Evolutionary conservation across 2,329 filamentous ascomycete species (phyloP), one percentile per base, ranked within the genome.

Genomic region (Sporothrix globosa): DNA sequence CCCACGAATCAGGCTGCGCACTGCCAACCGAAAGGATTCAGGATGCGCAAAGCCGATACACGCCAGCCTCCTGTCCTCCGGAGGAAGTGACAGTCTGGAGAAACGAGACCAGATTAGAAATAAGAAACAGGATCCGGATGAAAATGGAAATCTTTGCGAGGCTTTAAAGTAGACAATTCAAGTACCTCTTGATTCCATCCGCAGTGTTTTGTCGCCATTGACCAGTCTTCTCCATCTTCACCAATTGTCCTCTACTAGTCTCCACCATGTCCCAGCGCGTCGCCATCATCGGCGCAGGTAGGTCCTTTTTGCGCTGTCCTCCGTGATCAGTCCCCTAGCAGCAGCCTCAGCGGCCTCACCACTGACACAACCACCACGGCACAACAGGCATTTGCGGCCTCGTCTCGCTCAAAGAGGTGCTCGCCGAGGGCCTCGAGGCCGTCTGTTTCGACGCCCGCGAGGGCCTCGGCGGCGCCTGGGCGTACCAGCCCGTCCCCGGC

Each of bases 381-480:
- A 3, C 44, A 30, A 19, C 44, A 44, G 48, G 48, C 48, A 48
- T 69, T 27, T 69, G n/a, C 24, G 79, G 80, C n/a, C 73, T 82
- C 24, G 73, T 73, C 14, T 75, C 80, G 7, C 74, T 81, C 68
- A 82, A 81, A 69, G 78, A 81, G 73, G 80, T 78, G 68, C 75
- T 81, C 30, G 77, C 79, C 14, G 79, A 78, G 56, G 78, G 78
- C 13, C 72, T 81, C 68, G 73, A 77, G 0, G 78, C 76, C 67
- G 77, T 77, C 6, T 75, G 77, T 54, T 81, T 80, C 72, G 80
- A 82, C 73, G 74, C 75, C 17, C 76, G 77, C 24, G 67, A 73
- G 19, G 75, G 76, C 61, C 76, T 82, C 65, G 81, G 80, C 54
- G 80, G 80, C 46, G 77, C 78, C 69, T 82, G 80, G 80, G 76